Evolutionary conservation across 1,139 yeast species (phyloP), one percentile per base, ranked within the genome.

Genomic region (Groenewaldozyma auringiensis): DNA sequence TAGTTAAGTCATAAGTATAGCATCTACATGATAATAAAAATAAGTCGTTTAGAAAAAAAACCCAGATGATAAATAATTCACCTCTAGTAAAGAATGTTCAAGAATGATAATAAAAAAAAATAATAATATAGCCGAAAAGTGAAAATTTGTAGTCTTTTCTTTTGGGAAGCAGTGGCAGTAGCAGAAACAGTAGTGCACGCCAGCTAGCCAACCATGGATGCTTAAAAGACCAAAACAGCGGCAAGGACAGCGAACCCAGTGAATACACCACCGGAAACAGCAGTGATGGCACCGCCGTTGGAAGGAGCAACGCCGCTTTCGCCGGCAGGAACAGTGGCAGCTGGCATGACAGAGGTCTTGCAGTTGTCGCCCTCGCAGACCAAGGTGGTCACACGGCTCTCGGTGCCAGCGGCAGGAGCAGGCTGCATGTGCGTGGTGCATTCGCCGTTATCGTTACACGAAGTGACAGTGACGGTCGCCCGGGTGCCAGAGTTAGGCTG

Each of bases 401-500:
- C n/a, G 6, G n/a, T 34, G 31, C 22, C 6, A 32, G 40, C 21
- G 8, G 43, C 21, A 9, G 21, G 42, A 9, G 42, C n/a, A 18
- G 46, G 13, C 2, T 43, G 14, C 27, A 31, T 21, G 3, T 17
- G 8, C 2, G 37, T 27, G 8, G 38, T 18, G 33, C 46, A 43
- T 17, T 38, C 18, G 13, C 38, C 42, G 16, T 20, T 31, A 21
- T 29, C 33, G 18, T 27, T 22, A 18, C 46, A 43, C 4, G 31
- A n/a, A 20, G 46, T 43, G 13, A 38, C 29, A 20, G 46, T 40
- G 33, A 33, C 36, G 25, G 41, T 20, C n/a, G 41, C 11, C 6
- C n/a, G 22, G n/a, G 37, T 27, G 22, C 11, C 22, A 18, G 22
- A 31, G 39, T 25, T 33, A 38, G 41, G 22, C n/a, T 21, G 11